Base-by-base conservation (phyloP, 202 grass and related monocot genomes). In the Saccharum hybrid region DNA sequence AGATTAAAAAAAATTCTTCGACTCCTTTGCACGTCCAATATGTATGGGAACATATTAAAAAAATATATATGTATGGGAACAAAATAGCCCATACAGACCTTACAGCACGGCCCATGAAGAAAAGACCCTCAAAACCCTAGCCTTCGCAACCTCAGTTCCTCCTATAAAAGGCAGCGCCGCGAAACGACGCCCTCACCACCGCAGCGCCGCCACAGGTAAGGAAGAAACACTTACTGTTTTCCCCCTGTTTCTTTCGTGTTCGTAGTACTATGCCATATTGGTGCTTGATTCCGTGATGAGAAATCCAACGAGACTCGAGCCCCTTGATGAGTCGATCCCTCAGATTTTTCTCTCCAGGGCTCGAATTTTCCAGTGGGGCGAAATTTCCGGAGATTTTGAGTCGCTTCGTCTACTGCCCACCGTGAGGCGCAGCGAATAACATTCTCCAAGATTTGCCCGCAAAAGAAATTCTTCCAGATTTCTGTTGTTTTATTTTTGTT, bases 341-440 rank as follows among this genome's bases (percentile, higher is more conserved):
- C 40, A 66, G 33, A 28, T 56, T 71, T 76, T 65, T 21, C 59
- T 56, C 60, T 72, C 11, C 81, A 36, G 84, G 88, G 86, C 87
- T 88, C 86, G 83, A 90, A 91, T 93, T 94, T 92, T 91, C 86
- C 85, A 4, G 78, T 77, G 84, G 84, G 92, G 88, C 88, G 13
- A 97, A 39, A 97, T 87, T 83, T 62, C 19, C 13, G 92, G 87
- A 83, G 82, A 86, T 97, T 73, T 88, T 98, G 95, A 98, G 95
- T 98, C 92, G 95, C 74, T 94, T 90, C 81, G 66, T 90, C 80
- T 85, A 85, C 85, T 87, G 9, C 0, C 23, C 18, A 16, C 6
- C 66, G 86, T 93, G 90, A 85, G 87, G 83, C 39, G 85, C 87
- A 90, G 88, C 92, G 95, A 98, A 98, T 98, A 78, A 88, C 59